Percentiles rank a stretch among this genome's conserved stretches.
Evolutionary conservation across 2,329 filamentous ascomycete genomes (phyloP).

Genomic region (Fusarium sulawesiense): DNA sequence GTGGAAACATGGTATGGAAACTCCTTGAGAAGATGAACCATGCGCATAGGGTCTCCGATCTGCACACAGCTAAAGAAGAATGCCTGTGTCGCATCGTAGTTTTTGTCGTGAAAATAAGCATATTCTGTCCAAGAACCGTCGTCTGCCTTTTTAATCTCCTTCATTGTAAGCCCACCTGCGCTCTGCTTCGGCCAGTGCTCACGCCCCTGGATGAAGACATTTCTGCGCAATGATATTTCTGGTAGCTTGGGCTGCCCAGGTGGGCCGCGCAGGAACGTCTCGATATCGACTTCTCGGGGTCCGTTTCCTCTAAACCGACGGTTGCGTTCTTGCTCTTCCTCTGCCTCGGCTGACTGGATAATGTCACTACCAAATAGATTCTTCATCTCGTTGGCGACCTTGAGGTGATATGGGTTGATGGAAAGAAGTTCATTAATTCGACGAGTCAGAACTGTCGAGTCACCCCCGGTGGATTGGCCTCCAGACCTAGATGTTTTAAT

Average conservation of each 20-base stretch:
- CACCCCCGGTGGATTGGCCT: not conserved
- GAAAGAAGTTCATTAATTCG: constrained; percentile 58
- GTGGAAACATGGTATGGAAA: constrained; percentile 88
- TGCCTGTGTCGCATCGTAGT: constrained; percentile 79
- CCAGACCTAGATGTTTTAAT: constrained; percentile 44
- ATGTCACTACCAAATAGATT: constrained; percentile 67
- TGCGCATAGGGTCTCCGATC: constrained; percentile 82
- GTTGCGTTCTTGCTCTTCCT: constrained; percentile 59
- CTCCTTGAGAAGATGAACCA: constrained; percentile 75
- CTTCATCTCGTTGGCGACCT: constrained; percentile 91
- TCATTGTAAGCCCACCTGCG: constrained; percentile 87
- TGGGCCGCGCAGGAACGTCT: constrained; percentile 65
- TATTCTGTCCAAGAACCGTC: constrained; percentile 75
- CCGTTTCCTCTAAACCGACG: constrained; percentile 52
- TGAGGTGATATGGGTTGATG: constrained; percentile 76
- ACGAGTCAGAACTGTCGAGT: constrained; percentile 26
- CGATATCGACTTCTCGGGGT: constrained; percentile 66
- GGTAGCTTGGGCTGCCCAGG: constrained; percentile 71
- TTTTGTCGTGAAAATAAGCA: constrained; percentile 77
- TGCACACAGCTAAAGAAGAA: constrained; percentile 85
- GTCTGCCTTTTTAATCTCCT: constrained; percentile 57
- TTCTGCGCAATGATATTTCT: constrained; percentile 78
- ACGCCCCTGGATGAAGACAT: constrained; percentile 87
- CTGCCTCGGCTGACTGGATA: constrained; percentile 65
- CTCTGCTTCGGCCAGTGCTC: constrained; percentile 86